phyloP scores from a whole-genome alignment of 140 eudicot genomes.

The Bidens hawaiensis region DNA sequence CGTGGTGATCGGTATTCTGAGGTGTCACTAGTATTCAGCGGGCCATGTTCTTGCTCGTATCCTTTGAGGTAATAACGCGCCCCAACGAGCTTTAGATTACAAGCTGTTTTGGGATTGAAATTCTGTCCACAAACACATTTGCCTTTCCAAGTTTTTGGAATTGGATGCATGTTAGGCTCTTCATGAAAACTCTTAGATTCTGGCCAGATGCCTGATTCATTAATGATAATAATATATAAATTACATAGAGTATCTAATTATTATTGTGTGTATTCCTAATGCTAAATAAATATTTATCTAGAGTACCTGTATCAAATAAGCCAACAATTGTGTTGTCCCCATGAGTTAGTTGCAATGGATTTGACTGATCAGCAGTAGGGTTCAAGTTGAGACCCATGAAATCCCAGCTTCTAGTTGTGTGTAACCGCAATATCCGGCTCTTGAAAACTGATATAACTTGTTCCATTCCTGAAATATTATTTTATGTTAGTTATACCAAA shows the following conservation, averaged over 20 bases:
- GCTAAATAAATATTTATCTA: not conserved
- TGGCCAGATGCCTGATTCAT: conserved; percentile 72
- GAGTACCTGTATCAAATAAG: conserved; percentile 61
- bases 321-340: conserved; percentile 60
- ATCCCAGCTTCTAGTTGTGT: conserved; percentile 97
- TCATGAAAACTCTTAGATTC: conserved; percentile 62
- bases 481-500: not conserved
- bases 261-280: conserved; percentile 4
- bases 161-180: conserved; percentile 48
- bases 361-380: conserved; percentile 23
- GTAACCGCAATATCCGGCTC: conserved; percentile 43
- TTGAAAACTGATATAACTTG: conserved; percentile 65
- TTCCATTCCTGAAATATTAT: conserved; percentile 39
- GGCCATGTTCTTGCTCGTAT: conserved; percentile 40
- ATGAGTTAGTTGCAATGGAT: conserved; percentile 44
- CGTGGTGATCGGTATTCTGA: conserved; percentile 55
- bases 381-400: conserved; percentile 62
- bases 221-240: not conserved
- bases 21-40: conserved; percentile 16
- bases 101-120: conserved; percentile 44
- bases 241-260: not conserved
- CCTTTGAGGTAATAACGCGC: conserved; percentile 69
- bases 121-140: conserved; percentile 42
- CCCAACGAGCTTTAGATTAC: conserved; percentile 70
- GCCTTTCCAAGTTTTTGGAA: conserved; percentile 67